Percentiles rank a stretch among this genome's conserved stretches.
phyloP scores from a whole-genome alignment of 176 grass and related monocot genomes.

The Oryza longistaminata region DNA sequence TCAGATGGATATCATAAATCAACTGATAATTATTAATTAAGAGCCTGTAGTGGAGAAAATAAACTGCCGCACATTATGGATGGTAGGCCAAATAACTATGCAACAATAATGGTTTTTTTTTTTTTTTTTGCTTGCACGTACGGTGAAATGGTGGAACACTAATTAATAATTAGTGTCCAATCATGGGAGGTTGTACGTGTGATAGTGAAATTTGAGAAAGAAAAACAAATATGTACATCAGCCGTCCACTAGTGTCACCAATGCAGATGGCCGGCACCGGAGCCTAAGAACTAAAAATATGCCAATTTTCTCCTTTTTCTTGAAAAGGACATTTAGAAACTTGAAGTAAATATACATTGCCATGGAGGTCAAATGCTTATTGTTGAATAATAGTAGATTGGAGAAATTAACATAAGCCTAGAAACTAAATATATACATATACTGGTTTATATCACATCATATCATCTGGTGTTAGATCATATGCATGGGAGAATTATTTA shows the following conservation, averaged over 20 bases:
- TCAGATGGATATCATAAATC: not conserved
- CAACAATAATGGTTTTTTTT: not conserved
- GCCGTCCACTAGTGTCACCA: slow-evolving; percentile 33
- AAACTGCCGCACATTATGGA: not conserved
- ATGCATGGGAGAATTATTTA: not conserved
- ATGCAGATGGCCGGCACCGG: slow-evolving; percentile 39
- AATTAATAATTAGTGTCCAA: slow-evolving; percentile 14
- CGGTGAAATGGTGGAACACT: not conserved
- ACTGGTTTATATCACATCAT: not conserved
- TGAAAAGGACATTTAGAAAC: slow-evolving; percentile 25
- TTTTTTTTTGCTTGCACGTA: not conserved
- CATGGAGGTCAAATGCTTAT: slow-evolving; percentile 20
- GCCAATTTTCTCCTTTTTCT: slow-evolving; percentile 42
- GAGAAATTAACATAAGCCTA: not conserved
- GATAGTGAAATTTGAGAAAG: slow-evolving; percentile 31
- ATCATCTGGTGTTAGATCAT: slow-evolving; percentile 22
- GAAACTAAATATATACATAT: not conserved
- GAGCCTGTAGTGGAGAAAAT: not conserved
- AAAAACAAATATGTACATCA: not conserved
- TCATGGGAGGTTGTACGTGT: slow-evolving; percentile 40
- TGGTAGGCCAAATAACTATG: not conserved
- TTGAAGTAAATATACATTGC: not conserved
- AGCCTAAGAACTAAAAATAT: slow-evolving; percentile 8
- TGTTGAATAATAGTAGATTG: not conserved
- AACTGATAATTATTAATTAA: too few relatives aligned